Conservation (phyloP, 768 basidiomycete genomes). For the Pholiota conissans region DNA sequence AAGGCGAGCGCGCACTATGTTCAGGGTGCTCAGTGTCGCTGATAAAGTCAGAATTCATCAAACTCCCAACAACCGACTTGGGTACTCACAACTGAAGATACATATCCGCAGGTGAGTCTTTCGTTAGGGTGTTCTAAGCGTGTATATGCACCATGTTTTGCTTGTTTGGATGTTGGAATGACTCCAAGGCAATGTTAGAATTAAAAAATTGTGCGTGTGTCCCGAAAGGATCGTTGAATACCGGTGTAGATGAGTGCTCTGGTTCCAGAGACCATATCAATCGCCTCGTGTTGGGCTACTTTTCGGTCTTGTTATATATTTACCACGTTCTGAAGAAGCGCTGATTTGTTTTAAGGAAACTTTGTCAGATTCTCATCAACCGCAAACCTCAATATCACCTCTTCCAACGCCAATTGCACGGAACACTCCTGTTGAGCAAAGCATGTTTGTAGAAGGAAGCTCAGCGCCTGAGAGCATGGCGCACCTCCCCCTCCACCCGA, state of each 20-base stretch:
- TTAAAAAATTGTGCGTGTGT: too few species aligned
- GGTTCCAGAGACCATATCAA: not conserved
- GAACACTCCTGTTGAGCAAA: not conserved
- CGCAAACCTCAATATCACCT: not conserved
- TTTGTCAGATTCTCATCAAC: not conserved
- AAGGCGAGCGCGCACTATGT: conserved; percentile 26
- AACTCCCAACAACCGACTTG: not conserved
- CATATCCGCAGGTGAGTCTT: not conserved
- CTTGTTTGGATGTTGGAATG: not conserved
- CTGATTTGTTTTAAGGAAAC: conserved; percentile 16
- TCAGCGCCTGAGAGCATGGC: not conserved
- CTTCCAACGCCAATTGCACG: not conserved
- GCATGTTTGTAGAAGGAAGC: not conserved
- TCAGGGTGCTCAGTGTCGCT: not conserved
- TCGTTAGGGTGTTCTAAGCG: not conserved
- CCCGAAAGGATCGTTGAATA: not conserved
- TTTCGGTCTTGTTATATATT: not conserved
- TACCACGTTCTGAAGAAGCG: conserved; percentile 10
- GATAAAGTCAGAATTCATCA: not conserved
- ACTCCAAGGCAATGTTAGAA: not conserved
- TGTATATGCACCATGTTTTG: not conserved
- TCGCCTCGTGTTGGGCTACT: not conserved
- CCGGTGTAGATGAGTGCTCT: not conserved
- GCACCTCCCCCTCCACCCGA: conserved; percentile 11
- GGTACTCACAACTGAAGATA: not conserved